Evolutionary conservation across 139 green algal species (phyloP), one percentile per base, ranked within the genome.

Genomic region (Chlamydomonas eustigma): DNA sequence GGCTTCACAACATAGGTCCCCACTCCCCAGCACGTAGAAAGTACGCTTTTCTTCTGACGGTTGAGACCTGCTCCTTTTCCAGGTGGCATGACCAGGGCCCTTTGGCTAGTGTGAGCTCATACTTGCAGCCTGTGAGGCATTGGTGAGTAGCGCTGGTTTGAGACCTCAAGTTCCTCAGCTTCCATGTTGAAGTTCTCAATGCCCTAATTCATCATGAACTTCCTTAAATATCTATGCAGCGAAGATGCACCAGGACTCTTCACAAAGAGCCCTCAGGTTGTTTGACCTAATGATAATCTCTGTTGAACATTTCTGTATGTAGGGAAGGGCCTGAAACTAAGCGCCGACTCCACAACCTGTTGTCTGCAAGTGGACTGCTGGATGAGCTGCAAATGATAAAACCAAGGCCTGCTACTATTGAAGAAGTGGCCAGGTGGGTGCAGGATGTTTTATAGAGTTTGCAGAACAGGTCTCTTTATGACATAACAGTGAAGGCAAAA

Each of bases 311-410:
- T 58, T 58, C 44, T 58, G 44, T 28, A 28, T 58, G 12, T 28
- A 68, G 76, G 69, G 86, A 90, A 71, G 73, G 88, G 39, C 39
- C 75, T 0, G 83, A 90, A 52, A 90, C 83, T 0, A 90, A 90
- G 67, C 76, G 86, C 0, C 37, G 84, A 24, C 63, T 90, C 30
- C 81, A 90, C 77, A 86, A 83, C 71, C 51, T 88, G 37, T 50
- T 90, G 2, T 44, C 71, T 0, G 78, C 79, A 24, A 83, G 80
- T 39, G 82, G 80, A 12, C 36, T 88, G 77, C 32, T 86, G 25
- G 82, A 88, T 24, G 67, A 81, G 34, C 65, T 88, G 4, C 24
- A 71, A 0, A 36, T 69, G n/a, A n/a, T 90, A 4, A 83, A 81
- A 64, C 77, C 85, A 0, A 64, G 76, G 1, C 65, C 44, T 8